Base-by-base conservation (phyloP, 352 stramenopile species). In the Globisporangium abappressorium region DNA sequence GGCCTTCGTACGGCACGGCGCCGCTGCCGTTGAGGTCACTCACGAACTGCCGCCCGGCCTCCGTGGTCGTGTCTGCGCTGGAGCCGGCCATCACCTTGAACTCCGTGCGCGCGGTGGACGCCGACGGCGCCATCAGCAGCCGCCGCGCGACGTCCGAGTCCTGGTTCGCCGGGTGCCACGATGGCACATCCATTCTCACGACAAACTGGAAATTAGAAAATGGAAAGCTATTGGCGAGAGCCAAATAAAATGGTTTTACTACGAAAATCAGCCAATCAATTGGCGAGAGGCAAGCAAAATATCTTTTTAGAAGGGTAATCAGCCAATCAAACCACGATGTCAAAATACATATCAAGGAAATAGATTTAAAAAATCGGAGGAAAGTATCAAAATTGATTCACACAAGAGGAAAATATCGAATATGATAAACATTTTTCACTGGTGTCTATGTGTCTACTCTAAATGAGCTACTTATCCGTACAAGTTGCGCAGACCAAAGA, bases 121-220 rank as follows among this genome's bases (percentile, higher is more conserved):
- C 49, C 1, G 57, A 53, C 14, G 57, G 66, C 30, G 66, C 64
- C 57, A 65, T 70, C 55, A 73, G 64, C 58, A 71, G 68, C 43
- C 72, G 70, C 65, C 78, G 75, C 53, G 71, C 38, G 49, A 72
- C 71, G 68, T 81, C 68, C 20, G 78, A 54, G 64, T 90, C 81
- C 63, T 82, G 72, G 68, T 92, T 93, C 14, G 85, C 85, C 1
- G 85, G 85, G 47, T 93, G 83, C 83, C 85, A 93, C 33, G 80
- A 80, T 18, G 85, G 85, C 30, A 91, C 83, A 59, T 93, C 83
- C 85, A 93, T 93, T 12, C 0, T 64, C 12, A 12, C 41, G 49
- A 43, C 11, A 54, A 47, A 36, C 47, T 62, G 56, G 18, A 47
- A 47, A 62, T 33, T 62, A 24, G 59, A 55, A 38, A 49, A 59